Evolutionary conservation across 805 yeast genomes (phyloP), one percentile per base, ranked within the genome.

Genomic region (Candida sithepensis): DNA sequence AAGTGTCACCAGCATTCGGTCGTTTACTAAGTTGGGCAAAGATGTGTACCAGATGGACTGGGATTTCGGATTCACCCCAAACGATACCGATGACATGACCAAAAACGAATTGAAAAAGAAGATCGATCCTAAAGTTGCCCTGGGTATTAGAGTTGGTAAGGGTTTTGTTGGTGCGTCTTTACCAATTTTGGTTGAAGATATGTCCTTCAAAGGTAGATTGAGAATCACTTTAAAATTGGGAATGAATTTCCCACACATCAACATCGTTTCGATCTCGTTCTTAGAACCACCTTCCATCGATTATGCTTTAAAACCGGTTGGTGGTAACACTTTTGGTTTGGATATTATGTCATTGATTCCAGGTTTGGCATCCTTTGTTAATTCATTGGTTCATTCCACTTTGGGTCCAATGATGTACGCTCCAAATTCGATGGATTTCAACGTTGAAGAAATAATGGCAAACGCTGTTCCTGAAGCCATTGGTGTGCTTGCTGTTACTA

Each of bases 321-420:
- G 94, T 64, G 94, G 95, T 69, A 92, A 87, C 63, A 83, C 91
- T n/a, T 75, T 87, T 50, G 96, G 96, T 51, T 61, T 87, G 39
- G 96, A 87, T 68, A 78, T 87, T 56, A 87, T 87, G 95, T 82
- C 91, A 2, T 74, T 86, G 56, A 76, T 87, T 53, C 96, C 96
- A 3, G 94, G 94, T 52, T 77, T 87, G 60, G 76, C 88, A 21
- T 71, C 81, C 2, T 82, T 86, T 59, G 90, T 87, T 45, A 85
- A 83, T 52, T 73, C 77, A 20, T 73, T 84, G 63, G 80, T 87
- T 60, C 85, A 87, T 65, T 69, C 86, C 42, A 84, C 70, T 54
- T 80, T 82, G 58, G 82, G 86, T 39, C 94, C 92, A 39, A 80
- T 85, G 82, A 66, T 87, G 50, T 86, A 86, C 62, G 90, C 91